A percentile compares a stretch with the other conserved stretches of the same genome.
phyloP scores from a whole-genome alignment of 2,329 filamentous ascomycete genomes.

The Scorias spongiosa region DNA sequence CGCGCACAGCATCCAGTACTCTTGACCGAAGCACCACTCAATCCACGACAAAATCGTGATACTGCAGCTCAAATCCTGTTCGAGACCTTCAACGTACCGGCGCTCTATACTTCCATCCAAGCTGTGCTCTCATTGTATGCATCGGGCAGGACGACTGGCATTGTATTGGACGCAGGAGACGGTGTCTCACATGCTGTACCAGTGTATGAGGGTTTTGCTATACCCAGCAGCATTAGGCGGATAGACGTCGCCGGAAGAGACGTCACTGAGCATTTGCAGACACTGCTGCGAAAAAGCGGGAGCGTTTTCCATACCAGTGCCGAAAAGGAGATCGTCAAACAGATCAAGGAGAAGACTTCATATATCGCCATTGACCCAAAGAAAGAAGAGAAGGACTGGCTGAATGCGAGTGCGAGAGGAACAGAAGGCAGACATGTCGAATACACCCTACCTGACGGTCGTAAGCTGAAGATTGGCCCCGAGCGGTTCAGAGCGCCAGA shows the following conservation, averaged over 20 bases:
- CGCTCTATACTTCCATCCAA: slow-evolving; percentile 92
- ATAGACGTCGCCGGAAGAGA: slow-evolving; percentile 95
- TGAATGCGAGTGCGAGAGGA: slow-evolving; percentile 48
- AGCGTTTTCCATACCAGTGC: slow-evolving; percentile 95
- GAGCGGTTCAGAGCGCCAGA: slow-evolving; percentile 93
- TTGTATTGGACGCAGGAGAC: slow-evolving; percentile 88
- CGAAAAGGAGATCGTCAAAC: slow-evolving; percentile 95
- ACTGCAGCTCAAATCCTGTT: slow-evolving; percentile 95
- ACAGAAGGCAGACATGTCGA: slow-evolving; percentile 67
- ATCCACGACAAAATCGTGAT: slow-evolving; percentile 89
- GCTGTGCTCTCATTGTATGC: slow-evolving; percentile 92
- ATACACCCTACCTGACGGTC: slow-evolving; percentile 81
- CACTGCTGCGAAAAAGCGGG: slow-evolving; percentile 76
- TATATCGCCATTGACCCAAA: slow-evolving; percentile 85
- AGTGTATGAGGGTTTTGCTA: slow-evolving; percentile 94
- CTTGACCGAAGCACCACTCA: slow-evolving; percentile 87
- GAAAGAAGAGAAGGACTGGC: slow-evolving; percentile 95
- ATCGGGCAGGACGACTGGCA: slow-evolving; percentile 86
- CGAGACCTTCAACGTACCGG: slow-evolving; percentile 96
- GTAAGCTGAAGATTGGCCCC: slow-evolving; percentile 84
- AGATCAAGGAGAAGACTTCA: slow-evolving; percentile 89
- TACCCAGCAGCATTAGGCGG: slow-evolving; percentile 83
- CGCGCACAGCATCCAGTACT: slow-evolving; percentile 68
- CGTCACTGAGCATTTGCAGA: slow-evolving; percentile 90
- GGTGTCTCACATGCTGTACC: slow-evolving; percentile 95